phyloP scores from a whole-genome alignment of 352 stramenopile genomes.

The Peronospora destructor region DNA sequence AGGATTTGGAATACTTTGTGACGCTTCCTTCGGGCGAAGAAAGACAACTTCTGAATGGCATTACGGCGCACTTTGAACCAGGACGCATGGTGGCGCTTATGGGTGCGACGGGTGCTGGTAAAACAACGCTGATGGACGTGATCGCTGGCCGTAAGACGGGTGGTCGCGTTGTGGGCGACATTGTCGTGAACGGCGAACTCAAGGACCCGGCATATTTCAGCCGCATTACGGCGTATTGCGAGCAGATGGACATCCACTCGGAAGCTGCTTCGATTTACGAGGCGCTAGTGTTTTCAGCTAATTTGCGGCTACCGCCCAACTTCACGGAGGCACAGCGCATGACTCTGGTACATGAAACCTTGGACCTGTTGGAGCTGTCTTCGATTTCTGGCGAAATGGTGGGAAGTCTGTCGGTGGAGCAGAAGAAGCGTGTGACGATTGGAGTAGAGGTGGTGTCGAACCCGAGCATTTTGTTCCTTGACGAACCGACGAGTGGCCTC shows the following conservation, averaged over 20 bases:
- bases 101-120: slow-evolving; percentile 55
- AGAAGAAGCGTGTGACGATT: slow-evolving; percentile 92
- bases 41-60: slow-evolving; percentile 35
- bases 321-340: slow-evolving; percentile 39
- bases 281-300: slow-evolving; percentile 87
- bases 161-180: slow-evolving; percentile 65
- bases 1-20: slow-evolving; percentile 51
- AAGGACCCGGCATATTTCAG: slow-evolving; percentile 80
- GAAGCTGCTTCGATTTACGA: slow-evolving; percentile 83
- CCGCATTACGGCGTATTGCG: slow-evolving; percentile 45
- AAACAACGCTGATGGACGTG: slow-evolving; percentile 60
- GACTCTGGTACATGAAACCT: slow-evolving; percentile 43
- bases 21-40: slow-evolving; percentile 52
- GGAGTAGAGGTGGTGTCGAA: slow-evolving; percentile 90
- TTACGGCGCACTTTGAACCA: slow-evolving; percentile 50
- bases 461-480: slow-evolving; percentile 90
- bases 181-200: slow-evolving; percentile 84
- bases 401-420: slow-evolving; percentile 66
- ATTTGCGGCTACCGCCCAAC: slow-evolving; percentile 62
- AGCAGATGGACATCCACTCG: slow-evolving; percentile 87
- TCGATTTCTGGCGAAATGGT: slow-evolving; percentile 42
- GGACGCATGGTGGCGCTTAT: slow-evolving; percentile 68
- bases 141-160: slow-evolving; percentile 52
- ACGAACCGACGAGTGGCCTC: slow-evolving; percentile 88
- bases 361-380: slow-evolving; percentile 53